Conservation (phyloP, 2,329 filamentous ascomycete species). For the Dactylellina leptospora region DNA sequence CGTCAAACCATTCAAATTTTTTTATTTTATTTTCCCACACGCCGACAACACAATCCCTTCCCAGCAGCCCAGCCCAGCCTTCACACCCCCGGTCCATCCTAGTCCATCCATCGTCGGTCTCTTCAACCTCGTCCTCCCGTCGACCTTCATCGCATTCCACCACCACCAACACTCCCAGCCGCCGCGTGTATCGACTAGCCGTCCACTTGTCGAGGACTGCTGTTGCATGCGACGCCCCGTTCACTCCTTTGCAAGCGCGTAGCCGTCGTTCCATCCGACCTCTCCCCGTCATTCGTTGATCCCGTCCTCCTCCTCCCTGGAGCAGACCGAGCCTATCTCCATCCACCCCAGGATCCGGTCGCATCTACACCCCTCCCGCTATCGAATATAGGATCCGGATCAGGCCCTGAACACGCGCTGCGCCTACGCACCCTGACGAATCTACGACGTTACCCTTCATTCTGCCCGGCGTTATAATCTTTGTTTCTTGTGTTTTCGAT, state of each 20-base stretch:
- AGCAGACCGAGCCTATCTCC: slow-evolving; percentile 23
- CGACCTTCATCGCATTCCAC: background rate
- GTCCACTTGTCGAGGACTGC: slow-evolving; percentile 11
- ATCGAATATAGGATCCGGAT: slow-evolving; percentile 36
- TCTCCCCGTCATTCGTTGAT: slow-evolving; percentile 53
- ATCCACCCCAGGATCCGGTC: background rate
- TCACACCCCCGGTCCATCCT: background rate
- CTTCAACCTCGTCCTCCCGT: slow-evolving; percentile 22
- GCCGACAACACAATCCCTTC: slow-evolving; percentile 22
- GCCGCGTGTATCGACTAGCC: slow-evolving; percentile 16
- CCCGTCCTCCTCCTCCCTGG: background rate
- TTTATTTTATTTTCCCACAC: background rate
- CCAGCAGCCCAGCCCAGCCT: background rate
- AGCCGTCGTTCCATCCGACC: slow-evolving; percentile 49
- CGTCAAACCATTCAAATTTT: slow-evolving; percentile 25
- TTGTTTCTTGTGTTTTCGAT: slow-evolving; percentile 2
- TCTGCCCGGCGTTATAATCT: slow-evolving; percentile 13
- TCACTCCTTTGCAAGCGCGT: slow-evolving; percentile 52
- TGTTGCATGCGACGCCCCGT: slow-evolving; percentile 28
- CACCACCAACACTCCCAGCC: slow-evolving; percentile 7
- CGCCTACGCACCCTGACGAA: slow-evolving; percentile 26
- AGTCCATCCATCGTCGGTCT: slow-evolving; percentile 4
- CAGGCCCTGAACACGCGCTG: slow-evolving; percentile 41
- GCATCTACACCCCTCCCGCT: background rate
- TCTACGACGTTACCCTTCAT: slow-evolving; percentile 36